These are phyloP conservation scores for Harringtonia aguacate DNA, from an alignment of 2,329 filamentous ascomycete species.

Conservation along the genomic window DNA sequence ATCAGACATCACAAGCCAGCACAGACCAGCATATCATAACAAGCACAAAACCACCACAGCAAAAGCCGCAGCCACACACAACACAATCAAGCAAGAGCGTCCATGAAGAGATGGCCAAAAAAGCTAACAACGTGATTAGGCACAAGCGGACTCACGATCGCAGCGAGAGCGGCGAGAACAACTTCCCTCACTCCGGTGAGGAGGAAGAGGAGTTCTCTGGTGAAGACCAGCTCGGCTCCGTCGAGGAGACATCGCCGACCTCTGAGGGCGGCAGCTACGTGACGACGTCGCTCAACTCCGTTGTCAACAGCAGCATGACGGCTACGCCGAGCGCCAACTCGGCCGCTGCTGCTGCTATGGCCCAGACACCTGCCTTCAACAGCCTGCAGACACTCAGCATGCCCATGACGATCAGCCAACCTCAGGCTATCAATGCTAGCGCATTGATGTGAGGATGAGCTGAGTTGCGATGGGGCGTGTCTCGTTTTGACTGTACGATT, in stretches of 20 bases:
- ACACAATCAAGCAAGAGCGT: conserved; percentile 14
- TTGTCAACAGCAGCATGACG: conserved; percentile 21
- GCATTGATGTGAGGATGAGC: conserved; percentile 26
- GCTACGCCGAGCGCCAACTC: conserved; percentile 14
- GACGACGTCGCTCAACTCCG: conserved; percentile 37
- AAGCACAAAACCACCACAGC: conserved; percentile 8
- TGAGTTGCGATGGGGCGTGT: no score
- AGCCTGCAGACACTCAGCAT: conserved; percentile 51
- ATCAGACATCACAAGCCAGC: no score
- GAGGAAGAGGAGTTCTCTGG: conserved; percentile 76
- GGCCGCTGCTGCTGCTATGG: conserved; percentile 15
- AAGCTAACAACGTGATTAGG: conserved; percentile 44
- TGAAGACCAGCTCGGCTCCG: conserved; percentile 71
- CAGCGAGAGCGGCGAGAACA: conserved; percentile 47
- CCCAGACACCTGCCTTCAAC: conserved; percentile 34
- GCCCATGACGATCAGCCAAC: conserved; percentile 53
- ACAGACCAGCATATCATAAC: no score
- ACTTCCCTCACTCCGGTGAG: conserved; percentile 61
- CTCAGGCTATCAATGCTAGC: conserved; percentile 27
- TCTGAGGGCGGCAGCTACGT: conserved; percentile 53
- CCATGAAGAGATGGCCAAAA: conserved; percentile 5
- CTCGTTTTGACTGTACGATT: not conserved
- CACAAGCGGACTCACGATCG: conserved; percentile 71
- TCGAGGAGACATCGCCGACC: conserved; percentile 68
- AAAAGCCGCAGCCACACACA: conserved; percentile 7